Conservation (phyloP, 345 rosid genomes). For the Eutrema japonicum region DNA sequence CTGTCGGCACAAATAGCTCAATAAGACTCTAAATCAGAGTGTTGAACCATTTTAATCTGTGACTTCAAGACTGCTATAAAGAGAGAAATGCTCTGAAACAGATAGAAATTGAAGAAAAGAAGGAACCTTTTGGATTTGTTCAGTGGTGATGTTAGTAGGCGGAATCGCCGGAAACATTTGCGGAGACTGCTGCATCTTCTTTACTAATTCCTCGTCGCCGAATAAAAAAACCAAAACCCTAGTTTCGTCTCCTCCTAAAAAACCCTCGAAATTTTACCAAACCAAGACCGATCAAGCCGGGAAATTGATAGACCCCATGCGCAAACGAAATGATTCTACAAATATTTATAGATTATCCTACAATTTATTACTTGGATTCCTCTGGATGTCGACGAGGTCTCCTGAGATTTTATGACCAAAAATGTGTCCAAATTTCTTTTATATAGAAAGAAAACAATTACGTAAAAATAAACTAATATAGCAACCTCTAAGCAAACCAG, state of each 20-base stretch:
- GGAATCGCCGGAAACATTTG: slow-evolving; percentile 82
- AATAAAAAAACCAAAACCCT: slow-evolving; percentile 28
- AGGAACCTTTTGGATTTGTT: slow-evolving; percentile 94
- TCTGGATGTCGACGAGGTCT: slow-evolving; percentile 21
- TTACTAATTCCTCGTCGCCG: slow-evolving; percentile 3
- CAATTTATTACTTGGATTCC: slow-evolving; percentile 27
- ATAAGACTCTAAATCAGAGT: not conserved
- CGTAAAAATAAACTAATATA: not conserved
- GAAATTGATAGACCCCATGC: not conserved
- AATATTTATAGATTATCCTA: slow-evolving; percentile 28
- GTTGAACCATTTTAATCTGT: not conserved
- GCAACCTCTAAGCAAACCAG: not conserved
- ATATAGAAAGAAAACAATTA: not conserved
- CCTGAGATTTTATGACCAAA: slow-evolving; percentile 37
- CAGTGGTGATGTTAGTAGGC: slow-evolving; percentile 79
- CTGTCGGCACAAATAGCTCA: not conserved
- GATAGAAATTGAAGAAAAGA: slow-evolving; percentile 20
- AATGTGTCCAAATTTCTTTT: not conserved
- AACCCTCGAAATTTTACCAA: not conserved
- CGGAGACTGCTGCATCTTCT: slow-evolving; percentile 84
- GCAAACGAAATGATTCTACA: not conserved
- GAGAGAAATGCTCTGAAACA: not conserved
- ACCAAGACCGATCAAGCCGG: slow-evolving; percentile 8
- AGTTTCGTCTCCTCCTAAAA: slow-evolving; percentile 8
- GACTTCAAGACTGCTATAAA: not conserved